Percentiles rank a stretch among this genome's conserved stretches.
Evolutionary conservation across 768 basidiomycete genomes (phyloP).

Genomic region (Mycena rebaudengoi): DNA sequence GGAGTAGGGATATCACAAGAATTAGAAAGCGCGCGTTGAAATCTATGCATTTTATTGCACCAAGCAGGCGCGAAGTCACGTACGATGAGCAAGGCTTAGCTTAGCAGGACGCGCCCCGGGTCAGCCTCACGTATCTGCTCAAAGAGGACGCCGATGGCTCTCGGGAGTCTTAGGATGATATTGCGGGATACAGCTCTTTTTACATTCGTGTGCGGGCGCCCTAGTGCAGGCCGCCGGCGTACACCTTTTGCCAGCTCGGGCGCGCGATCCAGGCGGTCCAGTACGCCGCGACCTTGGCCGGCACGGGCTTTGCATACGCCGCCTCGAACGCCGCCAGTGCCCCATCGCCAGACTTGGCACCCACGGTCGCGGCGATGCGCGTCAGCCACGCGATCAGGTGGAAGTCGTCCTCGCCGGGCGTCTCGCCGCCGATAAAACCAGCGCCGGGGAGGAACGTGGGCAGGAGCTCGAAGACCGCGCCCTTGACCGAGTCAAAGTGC

Average conservation of each 20-base stretch:
- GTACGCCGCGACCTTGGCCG: constrained; percentile 48
- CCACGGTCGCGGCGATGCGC: constrained; percentile 49
- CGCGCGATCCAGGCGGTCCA: constrained; percentile 53
- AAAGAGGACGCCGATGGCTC: no score
- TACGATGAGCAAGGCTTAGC: no score
- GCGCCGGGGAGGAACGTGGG: constrained; percentile 48
- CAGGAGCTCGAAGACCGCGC: constrained; percentile 50
- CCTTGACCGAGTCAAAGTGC: constrained; percentile 48
- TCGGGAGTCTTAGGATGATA: no score
- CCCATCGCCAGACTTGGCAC: constrained; percentile 45
- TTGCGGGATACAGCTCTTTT: no score
- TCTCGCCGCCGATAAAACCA: constrained; percentile 57
- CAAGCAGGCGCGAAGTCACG: no score
- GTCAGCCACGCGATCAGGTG: constrained; percentile 64
- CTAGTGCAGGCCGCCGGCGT: no score
- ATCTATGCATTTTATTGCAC: no score
- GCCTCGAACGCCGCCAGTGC: constrained; percentile 48
- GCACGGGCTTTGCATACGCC: constrained; percentile 46
- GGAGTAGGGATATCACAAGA: no score
- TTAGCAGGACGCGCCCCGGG: no score
- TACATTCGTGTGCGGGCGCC: no score
- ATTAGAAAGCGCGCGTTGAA: no score
- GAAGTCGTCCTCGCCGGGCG: constrained; percentile 63
- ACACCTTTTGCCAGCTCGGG: constrained; percentile 54
- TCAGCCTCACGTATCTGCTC: no score